A percentile compares a stretch with the other conserved stretches of the same genome.
Evolutionary conservation across 805 yeast species (phyloP).

Genomic region (Yarrowia sp.): DNA sequence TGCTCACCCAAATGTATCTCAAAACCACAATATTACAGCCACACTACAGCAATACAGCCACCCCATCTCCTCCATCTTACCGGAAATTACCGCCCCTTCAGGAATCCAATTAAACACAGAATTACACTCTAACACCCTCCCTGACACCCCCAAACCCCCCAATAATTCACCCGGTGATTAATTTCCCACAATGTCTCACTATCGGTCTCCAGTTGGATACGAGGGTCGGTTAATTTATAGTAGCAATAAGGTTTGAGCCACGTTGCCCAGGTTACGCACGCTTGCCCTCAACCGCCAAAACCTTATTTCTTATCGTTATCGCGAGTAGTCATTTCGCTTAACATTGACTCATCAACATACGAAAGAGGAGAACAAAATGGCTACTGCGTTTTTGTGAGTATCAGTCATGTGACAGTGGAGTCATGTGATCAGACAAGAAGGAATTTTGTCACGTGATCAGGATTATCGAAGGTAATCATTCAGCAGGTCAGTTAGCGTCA

Average conservation of each 20-base stretch:
- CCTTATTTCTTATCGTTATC: constrained; percentile 27
- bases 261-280: constrained; percentile 3
- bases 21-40: background rate
- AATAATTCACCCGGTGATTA: background rate
- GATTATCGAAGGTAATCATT: no score
- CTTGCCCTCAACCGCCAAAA: background rate
- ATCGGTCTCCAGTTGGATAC: background rate
- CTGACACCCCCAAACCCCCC: background rate
- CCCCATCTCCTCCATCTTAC: background rate
- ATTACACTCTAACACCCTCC: no score
- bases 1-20: no score
- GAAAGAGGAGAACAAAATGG: background rate
- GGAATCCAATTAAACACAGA: background rate
- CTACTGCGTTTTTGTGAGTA: constrained; percentile 34
- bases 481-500: no score
- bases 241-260: background rate
- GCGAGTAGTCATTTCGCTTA: background rate
- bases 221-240: constrained; percentile 1
- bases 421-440: background rate
- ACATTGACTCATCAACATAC: background rate
- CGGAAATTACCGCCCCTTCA: constrained; percentile 3
- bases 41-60: background rate
- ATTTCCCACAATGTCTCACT: background rate
- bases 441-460: no score
- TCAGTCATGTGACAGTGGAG: no score